Base-by-base conservation (phyloP, 148 eudicot species). In the Chenopodium berlandieri region DNA sequence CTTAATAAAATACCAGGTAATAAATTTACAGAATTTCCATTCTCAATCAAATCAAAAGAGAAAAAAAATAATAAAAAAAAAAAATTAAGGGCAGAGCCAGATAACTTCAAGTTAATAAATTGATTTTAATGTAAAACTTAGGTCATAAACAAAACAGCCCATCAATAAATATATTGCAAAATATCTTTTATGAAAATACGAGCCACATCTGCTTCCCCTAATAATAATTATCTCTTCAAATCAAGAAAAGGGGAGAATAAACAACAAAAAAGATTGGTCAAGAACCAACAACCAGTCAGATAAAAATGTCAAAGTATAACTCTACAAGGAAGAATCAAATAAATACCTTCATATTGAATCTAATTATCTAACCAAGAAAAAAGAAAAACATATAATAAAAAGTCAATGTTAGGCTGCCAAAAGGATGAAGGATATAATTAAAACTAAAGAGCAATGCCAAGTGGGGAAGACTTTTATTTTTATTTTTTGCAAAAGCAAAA, bases 351-450 rank as follows among this genome's bases (percentile, higher is more conserved):
- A 77, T 67, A 77, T 7, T 32, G 31, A 62, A 71, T 48, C 54
- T 13, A 46, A 63, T 77, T 80, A 34, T 71, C 77, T 31, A 58
- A 68, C 60, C 60, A 44, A 44, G 17, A 1, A 37, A 71, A 40
- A 31, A 14, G 25, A 66, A 31, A 32, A 40, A 7, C 54, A 44
- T 20, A 3, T 8, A 62, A 47, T 7, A 62, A 60, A 54, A 84
- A 72, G 86, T 84, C 83, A 84, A 84, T 77, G 79, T 84, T 84
- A 84, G 86, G 81, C 79, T 50, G 86, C 82, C 84, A 81, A 64
- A 78, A 56, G 58, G 68, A 78, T 77, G 81, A 67, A 78, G 78
- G 77, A 62, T 63, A 84, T 31, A 80, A 48, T 68, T 79, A 68
- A 68, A 80, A 76, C 37, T 73, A 27, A 58, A 71, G 65, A 78